Evolutionary conservation across 495 filamentous ascomycete genomes (phyloP).

Genomic region (Podospora australis): DNA sequence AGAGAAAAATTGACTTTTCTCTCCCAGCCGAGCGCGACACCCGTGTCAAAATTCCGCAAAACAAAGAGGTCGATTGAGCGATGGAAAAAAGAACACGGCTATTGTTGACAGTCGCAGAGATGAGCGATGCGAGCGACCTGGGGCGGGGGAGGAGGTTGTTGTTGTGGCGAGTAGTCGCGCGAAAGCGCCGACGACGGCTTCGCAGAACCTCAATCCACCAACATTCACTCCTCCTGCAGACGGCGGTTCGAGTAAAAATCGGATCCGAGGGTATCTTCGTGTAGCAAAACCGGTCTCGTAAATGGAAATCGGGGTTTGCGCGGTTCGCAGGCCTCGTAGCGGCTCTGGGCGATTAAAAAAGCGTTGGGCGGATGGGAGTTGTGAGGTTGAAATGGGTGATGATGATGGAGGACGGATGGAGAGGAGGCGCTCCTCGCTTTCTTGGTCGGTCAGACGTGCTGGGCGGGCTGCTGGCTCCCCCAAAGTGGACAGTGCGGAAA

Average conservation of each 20-base stretch:
- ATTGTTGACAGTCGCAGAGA: too few relatives aligned
- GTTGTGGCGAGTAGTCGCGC: conserved; percentile 37
- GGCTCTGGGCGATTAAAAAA: conserved; percentile 24
- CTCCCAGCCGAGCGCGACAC: not conserved
- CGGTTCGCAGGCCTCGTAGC: conserved; percentile 22
- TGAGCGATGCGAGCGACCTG: conserved; percentile 22
- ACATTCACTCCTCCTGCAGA: conserved; percentile 17
- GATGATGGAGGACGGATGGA: not conserved
- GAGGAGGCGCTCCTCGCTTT: conserved; percentile 6
- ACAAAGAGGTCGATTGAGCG: conserved; percentile 2
- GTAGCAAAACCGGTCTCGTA: conserved; percentile 1
- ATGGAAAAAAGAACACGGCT: too few relatives aligned
- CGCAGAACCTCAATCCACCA: conserved; percentile 16
- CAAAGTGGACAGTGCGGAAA: conserved; percentile 12
- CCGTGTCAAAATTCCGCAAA: not conserved
- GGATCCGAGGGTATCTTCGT: not conserved
- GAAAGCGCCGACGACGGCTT: conserved; percentile 29
- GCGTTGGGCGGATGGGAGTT: conserved; percentile 15
- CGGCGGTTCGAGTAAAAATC: conserved; percentile 13
- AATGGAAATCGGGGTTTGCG: conserved; percentile 9
- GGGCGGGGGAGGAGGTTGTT: conserved; percentile 26
- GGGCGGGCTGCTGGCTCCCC: not conserved
- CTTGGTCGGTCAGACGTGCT: not conserved
- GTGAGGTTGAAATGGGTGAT: conserved; percentile 18
- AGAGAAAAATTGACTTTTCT: conserved; percentile 9